Base-by-base conservation (phyloP, 2,329 filamentous ascomycete species). In the Fusarium acutatum region DNA sequence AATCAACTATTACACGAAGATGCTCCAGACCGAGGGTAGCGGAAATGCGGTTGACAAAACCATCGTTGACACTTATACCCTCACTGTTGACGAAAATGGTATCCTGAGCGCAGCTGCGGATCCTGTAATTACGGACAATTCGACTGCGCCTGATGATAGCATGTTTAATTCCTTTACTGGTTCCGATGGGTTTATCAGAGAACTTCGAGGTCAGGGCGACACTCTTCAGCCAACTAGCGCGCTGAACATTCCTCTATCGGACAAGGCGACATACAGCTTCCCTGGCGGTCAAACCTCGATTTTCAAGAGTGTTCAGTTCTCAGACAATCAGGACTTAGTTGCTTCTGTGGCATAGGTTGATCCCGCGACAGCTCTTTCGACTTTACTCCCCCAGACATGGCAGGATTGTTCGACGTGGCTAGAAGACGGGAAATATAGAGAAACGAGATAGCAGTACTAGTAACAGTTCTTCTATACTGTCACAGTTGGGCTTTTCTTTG, bases 371-470 rank as follows among this genome's bases (percentile, higher is more conserved):
- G 9, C 26, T 12, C 13, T 2, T 26, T 44, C 12, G 6, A 18
- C 7, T 9, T 26, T 44, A 17, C 7, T 49, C 14, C 30, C 1
- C 7, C 4, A 14, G 20, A 20, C 0, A 12, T 17, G 28, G 28
- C 20, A 5, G 14, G 5, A 3, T 17, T 2, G 0, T n/a, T 22
- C 5, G 8, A 28, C 6, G 3, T 9, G 3, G 24, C 1, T 28
- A 13, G 8, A 9, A 11, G 43, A 10, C 5, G 18, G 43, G 9
- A 1, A 26, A 15, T 5, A 28, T 46, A 13, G 13, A 46, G 18
- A 7, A 46, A 28, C 6, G 3, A 4, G 9, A 28, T 14, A 5
- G 24, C 12, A 28, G 5, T 46, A 11, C 24, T 46, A 13, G 9
- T 28, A 46, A 1, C 13, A 7, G 13, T 22, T 11, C 9, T 7